These are phyloP conservation scores for Apiotrichum montevideense DNA, from an alignment of 1,284 basidiomycete genomes.

Conservation along the genomic window DNA sequence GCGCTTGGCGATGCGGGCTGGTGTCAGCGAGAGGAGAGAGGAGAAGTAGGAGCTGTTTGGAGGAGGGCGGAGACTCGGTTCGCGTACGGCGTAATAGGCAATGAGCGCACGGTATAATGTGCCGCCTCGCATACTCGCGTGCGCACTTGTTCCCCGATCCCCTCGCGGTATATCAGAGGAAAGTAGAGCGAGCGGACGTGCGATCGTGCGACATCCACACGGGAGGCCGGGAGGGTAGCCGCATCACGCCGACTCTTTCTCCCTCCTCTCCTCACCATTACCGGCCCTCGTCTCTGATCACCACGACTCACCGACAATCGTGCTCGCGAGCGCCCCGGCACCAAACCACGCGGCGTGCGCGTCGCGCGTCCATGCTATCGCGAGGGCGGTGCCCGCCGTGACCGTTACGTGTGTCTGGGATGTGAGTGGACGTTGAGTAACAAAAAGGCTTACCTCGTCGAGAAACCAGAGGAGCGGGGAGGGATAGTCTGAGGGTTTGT, in stretches of 20 bases:
- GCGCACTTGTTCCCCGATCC: too few species aligned
- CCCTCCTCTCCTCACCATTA: not conserved
- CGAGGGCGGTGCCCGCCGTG: conserved; percentile 55
- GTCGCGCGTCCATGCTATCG: conserved; percentile 62
- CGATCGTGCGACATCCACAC: too few species aligned
- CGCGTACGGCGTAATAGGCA: too few species aligned
- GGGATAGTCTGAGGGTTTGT: conserved; percentile 33
- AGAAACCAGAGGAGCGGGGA: conserved; percentile 31
- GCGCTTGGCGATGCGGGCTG: conserved; percentile 64
- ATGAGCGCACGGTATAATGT: too few species aligned
- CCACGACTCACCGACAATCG: conserved; percentile 42
- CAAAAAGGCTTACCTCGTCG: conserved; percentile 26
- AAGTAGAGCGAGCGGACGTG: too few species aligned
- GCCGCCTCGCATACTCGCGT: too few species aligned
- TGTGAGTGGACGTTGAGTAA: not conserved
- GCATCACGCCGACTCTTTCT: not conserved
- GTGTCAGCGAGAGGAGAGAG: conserved; percentile 14
- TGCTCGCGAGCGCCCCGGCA: conserved; percentile 59
- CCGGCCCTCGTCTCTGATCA: not conserved
- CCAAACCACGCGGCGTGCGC: conserved; percentile 64
- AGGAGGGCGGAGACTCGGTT: too few species aligned
- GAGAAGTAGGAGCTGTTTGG: too few species aligned
- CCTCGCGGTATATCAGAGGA: too few species aligned
- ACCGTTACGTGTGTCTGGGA: conserved; percentile 52
- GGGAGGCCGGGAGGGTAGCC: too few species aligned